A percentile compares a stretch with the other conserved stretches of the same genome.
Conservation (phyloP, 805 yeast species). For the Barnettozyma siamensis region DNA sequence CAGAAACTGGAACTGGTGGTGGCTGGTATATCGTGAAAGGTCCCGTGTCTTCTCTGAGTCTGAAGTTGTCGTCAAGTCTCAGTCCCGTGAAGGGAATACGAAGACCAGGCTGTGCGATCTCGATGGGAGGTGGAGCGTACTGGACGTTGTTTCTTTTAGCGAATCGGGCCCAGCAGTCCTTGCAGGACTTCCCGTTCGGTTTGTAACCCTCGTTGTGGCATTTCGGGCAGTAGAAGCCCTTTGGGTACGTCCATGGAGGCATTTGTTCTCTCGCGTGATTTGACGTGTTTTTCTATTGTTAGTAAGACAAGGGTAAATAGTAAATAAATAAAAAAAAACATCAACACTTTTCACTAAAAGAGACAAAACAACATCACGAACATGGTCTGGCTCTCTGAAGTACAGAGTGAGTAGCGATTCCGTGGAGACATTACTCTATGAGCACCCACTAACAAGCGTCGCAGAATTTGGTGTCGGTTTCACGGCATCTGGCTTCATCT, state of each 20-base stretch:
- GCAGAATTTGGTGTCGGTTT: constrained; percentile 87
- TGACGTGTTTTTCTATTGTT: not conserved
- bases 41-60: constrained; percentile 3
- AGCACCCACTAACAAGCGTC: constrained; percentile 8
- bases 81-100: constrained; percentile 19
- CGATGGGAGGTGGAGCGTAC: not conserved
- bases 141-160: constrained; percentile 26
- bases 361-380: not conserved
- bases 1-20: not conserved
- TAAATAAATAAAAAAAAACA: not conserved
- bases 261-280: not conserved
- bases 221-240: constrained; percentile 52
- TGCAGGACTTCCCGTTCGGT: constrained; percentile 56
- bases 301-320: not conserved
- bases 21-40: not conserved
- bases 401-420: constrained; percentile 62
- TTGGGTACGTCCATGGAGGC: constrained; percentile 62
- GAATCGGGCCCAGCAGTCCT: constrained; percentile 63
- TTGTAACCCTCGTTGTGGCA: constrained; percentile 72
- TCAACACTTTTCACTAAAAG: not conserved
- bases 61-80: constrained; percentile 12
- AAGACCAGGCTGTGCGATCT: constrained; percentile 5
- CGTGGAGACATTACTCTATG: too few relatives aligned
- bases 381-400: constrained; percentile 67
- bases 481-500: constrained; percentile 73